Percentiles rank a stretch among this genome's conserved stretches.
These are phyloP conservation scores for Sechiopsis laciniata DNA, from an alignment of 306 rosid species.

Conservation along the genomic window DNA sequence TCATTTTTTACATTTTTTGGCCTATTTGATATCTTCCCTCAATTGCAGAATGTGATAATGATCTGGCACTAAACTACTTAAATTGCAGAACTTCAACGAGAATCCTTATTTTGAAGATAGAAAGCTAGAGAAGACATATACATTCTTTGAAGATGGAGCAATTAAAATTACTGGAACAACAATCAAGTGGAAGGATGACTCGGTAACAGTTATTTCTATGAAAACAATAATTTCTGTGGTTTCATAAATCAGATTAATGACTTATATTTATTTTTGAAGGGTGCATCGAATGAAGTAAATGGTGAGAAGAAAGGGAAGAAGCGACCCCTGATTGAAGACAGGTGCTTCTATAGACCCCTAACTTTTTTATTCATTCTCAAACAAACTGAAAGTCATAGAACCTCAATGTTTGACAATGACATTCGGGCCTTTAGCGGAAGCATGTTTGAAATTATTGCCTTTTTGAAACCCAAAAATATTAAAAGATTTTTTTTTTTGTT, in stretches of 20 bases:
- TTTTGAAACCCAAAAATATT: background rate
- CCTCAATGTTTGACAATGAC: slow-evolving; percentile 11
- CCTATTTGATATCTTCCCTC: background rate
- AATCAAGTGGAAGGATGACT: slow-evolving; percentile 67
- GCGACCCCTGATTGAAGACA: slow-evolving; percentile 37
- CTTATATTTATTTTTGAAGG: slow-evolving; percentile 33
- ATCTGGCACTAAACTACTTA: slow-evolving; percentile 5
- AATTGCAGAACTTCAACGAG: slow-evolving; percentile 47
- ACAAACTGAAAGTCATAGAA: background rate
- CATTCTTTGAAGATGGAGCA: slow-evolving; percentile 51
- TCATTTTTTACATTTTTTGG: background rate
- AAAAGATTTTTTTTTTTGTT: no score
- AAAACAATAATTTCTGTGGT: background rate
- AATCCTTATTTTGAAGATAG: slow-evolving; percentile 59
- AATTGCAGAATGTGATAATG: slow-evolving; percentile 11
- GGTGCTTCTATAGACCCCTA: slow-evolving; percentile 34
- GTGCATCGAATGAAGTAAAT: slow-evolving; percentile 43
- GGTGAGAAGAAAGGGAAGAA: slow-evolving; percentile 54
- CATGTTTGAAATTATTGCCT: no score
- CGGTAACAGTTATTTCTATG: slow-evolving; percentile 32
- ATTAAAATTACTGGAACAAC: slow-evolving; percentile 45
- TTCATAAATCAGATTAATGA: background rate
- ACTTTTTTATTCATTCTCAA: no score
- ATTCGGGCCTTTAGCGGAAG: background rate
- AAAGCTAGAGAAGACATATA: slow-evolving; percentile 48